These are phyloP conservation scores for Quercus suber DNA, from an alignment of 306 rosid species.

Conservation along the genomic window DNA sequence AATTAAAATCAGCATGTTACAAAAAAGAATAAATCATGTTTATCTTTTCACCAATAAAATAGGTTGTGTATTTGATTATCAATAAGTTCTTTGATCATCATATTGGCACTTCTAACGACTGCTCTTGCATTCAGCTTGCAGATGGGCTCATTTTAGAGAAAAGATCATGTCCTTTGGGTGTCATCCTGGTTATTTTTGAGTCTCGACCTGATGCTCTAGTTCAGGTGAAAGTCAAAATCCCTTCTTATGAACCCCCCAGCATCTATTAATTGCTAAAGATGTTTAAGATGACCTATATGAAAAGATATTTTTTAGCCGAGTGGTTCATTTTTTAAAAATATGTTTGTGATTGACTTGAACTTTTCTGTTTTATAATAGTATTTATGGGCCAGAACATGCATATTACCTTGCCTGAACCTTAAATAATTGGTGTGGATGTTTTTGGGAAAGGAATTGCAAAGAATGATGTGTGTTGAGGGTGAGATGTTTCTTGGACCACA, in stretches of 20 bases:
- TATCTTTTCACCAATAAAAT: background rate
- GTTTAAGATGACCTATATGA: constrained; percentile 7
- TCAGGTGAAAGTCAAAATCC: constrained; percentile 52
- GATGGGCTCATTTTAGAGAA: constrained; percentile 76
- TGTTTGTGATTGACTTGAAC: background rate
- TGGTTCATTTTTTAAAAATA: background rate
- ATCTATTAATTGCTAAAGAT: constrained; percentile 12
- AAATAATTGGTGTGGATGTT: background rate
- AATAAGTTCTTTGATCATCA: background rate
- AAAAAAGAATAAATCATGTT: background rate
- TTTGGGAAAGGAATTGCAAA: background rate
- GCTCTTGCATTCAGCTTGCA: constrained; percentile 57
- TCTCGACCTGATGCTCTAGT: constrained; percentile 98
- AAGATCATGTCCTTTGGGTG: constrained; percentile 75
- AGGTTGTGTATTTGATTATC: background rate
- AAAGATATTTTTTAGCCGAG: background rate
- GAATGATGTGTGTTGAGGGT: background rate
- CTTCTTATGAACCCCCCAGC: constrained; percentile 2
- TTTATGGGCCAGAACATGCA: background rate
- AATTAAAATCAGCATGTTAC: no score
- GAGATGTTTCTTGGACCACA: background rate
- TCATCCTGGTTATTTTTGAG: constrained; percentile 75
- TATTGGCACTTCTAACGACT: constrained; percentile 25
- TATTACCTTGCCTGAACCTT: background rate
- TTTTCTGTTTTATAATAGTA: background rate